Evolutionary conservation across 2,329 filamentous ascomycete species (phyloP).

Genomic region (Cephalotrichum gorgonifer): DNA sequence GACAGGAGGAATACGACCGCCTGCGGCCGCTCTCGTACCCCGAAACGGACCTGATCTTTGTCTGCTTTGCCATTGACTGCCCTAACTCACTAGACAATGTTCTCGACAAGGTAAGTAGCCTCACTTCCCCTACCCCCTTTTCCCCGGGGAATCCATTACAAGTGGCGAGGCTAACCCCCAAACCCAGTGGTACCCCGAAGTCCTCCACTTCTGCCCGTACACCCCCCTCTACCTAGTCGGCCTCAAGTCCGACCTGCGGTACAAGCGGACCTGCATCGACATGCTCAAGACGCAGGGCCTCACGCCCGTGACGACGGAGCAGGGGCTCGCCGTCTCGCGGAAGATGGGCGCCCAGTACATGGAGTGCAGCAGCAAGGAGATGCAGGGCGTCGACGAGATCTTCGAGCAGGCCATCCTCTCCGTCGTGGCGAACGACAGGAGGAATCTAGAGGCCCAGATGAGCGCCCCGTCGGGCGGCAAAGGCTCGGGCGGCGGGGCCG

Average conservation of each 20-base stretch:
- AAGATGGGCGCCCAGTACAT: slow-evolving; percentile 95
- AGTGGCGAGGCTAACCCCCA: neutral
- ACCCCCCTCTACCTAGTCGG: slow-evolving; percentile 93
- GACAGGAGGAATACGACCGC: slow-evolving; percentile 97
- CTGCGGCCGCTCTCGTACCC: slow-evolving; percentile 93
- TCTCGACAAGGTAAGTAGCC: slow-evolving; percentile 76
- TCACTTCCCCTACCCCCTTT: neutral
- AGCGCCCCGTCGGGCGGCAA: slow-evolving; percentile 25
- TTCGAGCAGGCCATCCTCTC: slow-evolving; percentile 87
- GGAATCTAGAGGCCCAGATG: slow-evolving; percentile 45
- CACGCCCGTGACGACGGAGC: slow-evolving; percentile 85
- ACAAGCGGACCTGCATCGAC: slow-evolving; percentile 94
- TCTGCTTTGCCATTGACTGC: slow-evolving; percentile 98
- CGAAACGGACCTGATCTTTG: slow-evolving; percentile 94
- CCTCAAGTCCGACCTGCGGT: slow-evolving; percentile 91
- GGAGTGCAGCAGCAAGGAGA: slow-evolving; percentile 98
- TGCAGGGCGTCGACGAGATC: slow-evolving; percentile 91
- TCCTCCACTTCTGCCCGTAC: slow-evolving; percentile 96
- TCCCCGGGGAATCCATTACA: neutral
- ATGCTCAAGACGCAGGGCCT: slow-evolving; percentile 97
- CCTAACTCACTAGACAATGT: slow-evolving; percentile 97
- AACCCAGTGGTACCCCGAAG: slow-evolving; percentile 91
- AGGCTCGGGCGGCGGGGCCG: slow-evolving; percentile 19
- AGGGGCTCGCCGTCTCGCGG: slow-evolving; percentile 76
- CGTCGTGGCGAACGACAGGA: slow-evolving; percentile 71